phyloP scores from a whole-genome alignment of 2,329 filamentous ascomycete species.

The Trichoderma hamatum region DNA sequence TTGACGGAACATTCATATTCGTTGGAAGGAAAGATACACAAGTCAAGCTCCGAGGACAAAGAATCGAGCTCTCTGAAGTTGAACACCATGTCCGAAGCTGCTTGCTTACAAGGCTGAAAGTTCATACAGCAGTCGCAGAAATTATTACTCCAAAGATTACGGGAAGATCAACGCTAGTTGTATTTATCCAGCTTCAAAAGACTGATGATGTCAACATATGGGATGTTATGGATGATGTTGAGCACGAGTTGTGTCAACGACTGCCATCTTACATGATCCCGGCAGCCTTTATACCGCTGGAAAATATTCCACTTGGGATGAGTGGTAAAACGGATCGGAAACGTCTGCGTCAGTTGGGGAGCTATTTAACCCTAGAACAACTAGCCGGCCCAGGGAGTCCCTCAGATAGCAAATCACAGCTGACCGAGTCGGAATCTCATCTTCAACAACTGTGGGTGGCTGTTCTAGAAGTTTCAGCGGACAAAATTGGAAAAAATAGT shows the following conservation, averaged over 20 bases:
- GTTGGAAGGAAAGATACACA: constrained; percentile 59
- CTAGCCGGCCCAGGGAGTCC: background rate
- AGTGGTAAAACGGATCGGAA: constrained; percentile 20
- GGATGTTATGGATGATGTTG: background rate
- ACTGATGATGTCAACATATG: background rate
- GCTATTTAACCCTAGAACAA: background rate
- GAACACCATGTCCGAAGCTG: constrained; percentile 25
- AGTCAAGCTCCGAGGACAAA: constrained; percentile 60
- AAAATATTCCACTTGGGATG: background rate
- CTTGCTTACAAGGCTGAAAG: background rate
- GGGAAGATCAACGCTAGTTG: background rate
- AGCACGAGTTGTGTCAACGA: background rate
- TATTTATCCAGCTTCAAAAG: background rate
- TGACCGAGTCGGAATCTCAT: background rate
- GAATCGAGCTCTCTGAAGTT: constrained; percentile 50
- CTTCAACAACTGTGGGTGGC: constrained; percentile 6
- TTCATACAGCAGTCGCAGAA: constrained; percentile 2
- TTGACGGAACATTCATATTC: constrained; percentile 46
- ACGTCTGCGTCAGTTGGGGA: background rate
- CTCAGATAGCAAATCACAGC: background rate
- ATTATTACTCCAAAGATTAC: background rate
- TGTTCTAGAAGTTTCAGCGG: background rate
- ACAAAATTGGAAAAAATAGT: background rate
- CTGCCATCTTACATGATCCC: constrained; percentile 18
- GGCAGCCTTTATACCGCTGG: background rate